Base-by-base conservation (phyloP, 768 basidiomycete genomes). In the Tricholoma furcatifolium region DNA sequence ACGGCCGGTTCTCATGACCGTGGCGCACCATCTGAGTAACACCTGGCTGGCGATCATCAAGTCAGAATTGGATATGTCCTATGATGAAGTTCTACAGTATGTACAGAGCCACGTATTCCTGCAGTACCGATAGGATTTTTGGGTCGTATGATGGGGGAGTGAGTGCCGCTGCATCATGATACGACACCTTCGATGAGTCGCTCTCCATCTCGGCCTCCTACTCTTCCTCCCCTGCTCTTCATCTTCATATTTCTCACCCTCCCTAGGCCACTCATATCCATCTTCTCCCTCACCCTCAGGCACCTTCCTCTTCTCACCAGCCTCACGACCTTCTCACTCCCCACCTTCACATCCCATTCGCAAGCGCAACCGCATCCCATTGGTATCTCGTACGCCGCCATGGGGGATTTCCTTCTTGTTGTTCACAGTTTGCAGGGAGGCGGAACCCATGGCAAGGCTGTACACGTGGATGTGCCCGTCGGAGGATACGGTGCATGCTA, bases 401-500 rank as follows among this genome's bases (percentile, higher is more conserved):
- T 51, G 1, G 62, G 61, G 14, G 10, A 65, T 60, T 32, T 63
- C 65, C 24, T 60, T 64, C 17, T 55, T 70, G 1, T 50, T 56
- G 15, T 51, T 59, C 2, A 43, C 59, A 2, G 41, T 59, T 6
- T 40, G n/a, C 55, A n/a, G 56, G 51, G 57, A 38, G 34, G 47
- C 20, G 83, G 77, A 3, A 88, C n/a, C 61, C 6, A 67, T 62
- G 1, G 78, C 76, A 50, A 93, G 70, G 65, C 93, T 87, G 67
- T 86, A 93, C 17, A 94, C 63, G 57, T 84, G 81, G 51, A 94
- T 80, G 53, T 84, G 82, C 6, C 97, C 97, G 54, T 98, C 97
- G 0, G 96, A 97, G 0, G 94, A 98, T 14, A 83, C 84, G 2
- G 93, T 89, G 57, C 84, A 81, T 3, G 83, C 79, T 20, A 90